Conservation (phyloP, 2,329 filamentous ascomycete species). For the Achaetomium macrosporum region DNA sequence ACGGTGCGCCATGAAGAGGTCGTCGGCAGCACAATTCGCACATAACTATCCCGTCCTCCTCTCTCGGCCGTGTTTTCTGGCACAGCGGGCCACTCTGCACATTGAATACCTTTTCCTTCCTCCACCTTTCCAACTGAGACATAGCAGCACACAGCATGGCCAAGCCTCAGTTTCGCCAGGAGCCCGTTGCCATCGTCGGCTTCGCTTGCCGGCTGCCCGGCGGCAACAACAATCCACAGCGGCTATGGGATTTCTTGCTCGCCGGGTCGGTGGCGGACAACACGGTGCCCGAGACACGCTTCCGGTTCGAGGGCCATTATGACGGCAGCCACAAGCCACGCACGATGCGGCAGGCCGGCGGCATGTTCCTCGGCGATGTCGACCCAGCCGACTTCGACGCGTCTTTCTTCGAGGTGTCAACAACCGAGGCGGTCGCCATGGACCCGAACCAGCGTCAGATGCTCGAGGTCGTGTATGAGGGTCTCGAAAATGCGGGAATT, state of each 20-base stretch:
- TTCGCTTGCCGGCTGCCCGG: conserved; percentile 39
- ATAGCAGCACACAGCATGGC: no score
- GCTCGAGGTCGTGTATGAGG: conserved; percentile 33
- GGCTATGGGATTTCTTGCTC: conserved; percentile 35
- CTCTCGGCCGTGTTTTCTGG: no score
- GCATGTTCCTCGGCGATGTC: conserved; percentile 15
- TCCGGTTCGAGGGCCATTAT: conserved; percentile 32
- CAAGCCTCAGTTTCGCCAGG: conserved; percentile 1
- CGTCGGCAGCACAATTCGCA: no score
- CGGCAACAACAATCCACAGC: conserved; percentile 27
- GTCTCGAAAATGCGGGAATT: conserved; percentile 30
- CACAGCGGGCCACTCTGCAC: no score
- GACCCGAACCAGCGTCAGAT: conserved; percentile 31
- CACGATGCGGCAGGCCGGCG: conserved; percentile 27
- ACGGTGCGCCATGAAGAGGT: no score
- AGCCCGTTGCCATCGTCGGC: conserved; percentile 39
- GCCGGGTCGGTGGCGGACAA: conserved; percentile 30
- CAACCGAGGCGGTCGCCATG: conserved; percentile 30
- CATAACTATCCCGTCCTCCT: no score
- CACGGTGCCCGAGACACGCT: conserved; percentile 27
- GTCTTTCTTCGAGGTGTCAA: conserved; percentile 31
- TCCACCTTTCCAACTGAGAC: no score
- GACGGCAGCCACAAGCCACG: conserved; percentile 32
- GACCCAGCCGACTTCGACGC: conserved; percentile 31
- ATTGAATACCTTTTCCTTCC: no score